A percentile compares a stretch with the other conserved stretches of the same genome.
Evolutionary conservation across 2,329 filamentous ascomycete genomes (phyloP).

Genomic region (Elsinoe arachidis): DNA sequence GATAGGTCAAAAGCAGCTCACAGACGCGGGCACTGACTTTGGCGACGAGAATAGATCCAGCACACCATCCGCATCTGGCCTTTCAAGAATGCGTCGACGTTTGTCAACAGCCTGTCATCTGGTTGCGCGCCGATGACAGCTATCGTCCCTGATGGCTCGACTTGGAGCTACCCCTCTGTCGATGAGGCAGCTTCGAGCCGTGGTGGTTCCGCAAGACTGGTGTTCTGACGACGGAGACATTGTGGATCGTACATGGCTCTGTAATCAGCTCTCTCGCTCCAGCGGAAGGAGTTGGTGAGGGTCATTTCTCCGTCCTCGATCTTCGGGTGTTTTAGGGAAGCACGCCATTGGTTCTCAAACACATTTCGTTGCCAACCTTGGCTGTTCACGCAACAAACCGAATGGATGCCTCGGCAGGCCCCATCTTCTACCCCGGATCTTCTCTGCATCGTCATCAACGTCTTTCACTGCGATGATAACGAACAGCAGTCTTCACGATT

Average conservation of each 20-base stretch:
- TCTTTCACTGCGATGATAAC: neutral
- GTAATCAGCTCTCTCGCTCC: neutral
- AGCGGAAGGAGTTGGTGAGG: neutral
- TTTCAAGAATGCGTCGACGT: neutral
- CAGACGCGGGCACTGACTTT: neutral
- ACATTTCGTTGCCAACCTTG: neutral
- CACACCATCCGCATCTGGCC: neutral
- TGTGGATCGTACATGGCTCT: neutral
- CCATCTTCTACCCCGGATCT: constrained; percentile 11
- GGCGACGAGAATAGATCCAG: constrained; percentile 3
- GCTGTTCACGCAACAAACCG: neutral
- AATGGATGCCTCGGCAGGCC: neutral
- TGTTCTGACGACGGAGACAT: neutral
- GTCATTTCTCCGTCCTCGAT: neutral
- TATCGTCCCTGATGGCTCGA: neutral
- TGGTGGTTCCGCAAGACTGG: neutral
- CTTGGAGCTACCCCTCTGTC: neutral
- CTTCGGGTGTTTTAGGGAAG: constrained; percentile 9
- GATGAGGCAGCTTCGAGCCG: no score
- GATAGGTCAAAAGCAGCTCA: constrained; percentile 1
- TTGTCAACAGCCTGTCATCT: neutral
- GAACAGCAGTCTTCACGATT: neutral
- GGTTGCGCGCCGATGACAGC: neutral
- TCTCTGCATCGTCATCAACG: neutral
- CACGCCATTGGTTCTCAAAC: constrained; percentile 7